Evolutionary conservation across 306 rosid species (phyloP).

Genomic region (Cyamopsis tetragonoloba): DNA sequence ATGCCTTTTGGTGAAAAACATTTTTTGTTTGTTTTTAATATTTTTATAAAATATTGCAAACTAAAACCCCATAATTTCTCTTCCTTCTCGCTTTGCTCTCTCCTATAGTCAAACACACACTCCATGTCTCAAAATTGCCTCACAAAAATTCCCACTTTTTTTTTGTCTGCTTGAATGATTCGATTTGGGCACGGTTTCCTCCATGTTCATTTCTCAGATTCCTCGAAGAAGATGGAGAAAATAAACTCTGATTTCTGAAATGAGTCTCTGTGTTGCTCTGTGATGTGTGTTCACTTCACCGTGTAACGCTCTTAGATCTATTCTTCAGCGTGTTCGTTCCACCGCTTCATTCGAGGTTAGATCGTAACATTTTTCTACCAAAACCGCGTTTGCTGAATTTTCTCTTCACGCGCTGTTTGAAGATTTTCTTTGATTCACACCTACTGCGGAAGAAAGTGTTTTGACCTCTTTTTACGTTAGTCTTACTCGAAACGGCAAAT

Average conservation of each 20-base stretch:
- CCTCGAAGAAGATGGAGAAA: conserved; percentile 1
- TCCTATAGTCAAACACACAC: conserved; percentile 30
- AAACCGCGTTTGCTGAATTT: background rate
- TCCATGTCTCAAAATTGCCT: conserved; percentile 24
- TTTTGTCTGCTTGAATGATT: background rate
- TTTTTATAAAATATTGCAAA: no score
- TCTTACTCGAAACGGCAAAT: conserved; percentile 4
- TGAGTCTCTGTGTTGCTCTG: no score
- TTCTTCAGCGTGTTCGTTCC: conserved; percentile 15
- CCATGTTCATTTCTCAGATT: background rate
- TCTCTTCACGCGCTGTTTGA: conserved; percentile 3
- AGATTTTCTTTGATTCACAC: conserved; percentile 23
- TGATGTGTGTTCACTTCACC: conserved; percentile 12
- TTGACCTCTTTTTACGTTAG: conserved; percentile 11
- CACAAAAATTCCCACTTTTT: background rate
- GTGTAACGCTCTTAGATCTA: conserved; percentile 32
- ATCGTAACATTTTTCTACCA: conserved; percentile 28
- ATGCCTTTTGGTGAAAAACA: no score
- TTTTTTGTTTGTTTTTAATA: no score
- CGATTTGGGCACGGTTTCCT: background rate
- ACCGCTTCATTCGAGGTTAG: conserved; percentile 31
- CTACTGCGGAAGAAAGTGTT: conserved; percentile 14
- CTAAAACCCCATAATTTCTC: conserved; percentile 14
- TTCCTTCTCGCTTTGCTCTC: background rate
- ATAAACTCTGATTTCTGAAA: background rate